These are phyloP conservation scores for Blastosporella zonata DNA, from an alignment of 1,284 basidiomycete species.

Conservation along the genomic window DNA sequence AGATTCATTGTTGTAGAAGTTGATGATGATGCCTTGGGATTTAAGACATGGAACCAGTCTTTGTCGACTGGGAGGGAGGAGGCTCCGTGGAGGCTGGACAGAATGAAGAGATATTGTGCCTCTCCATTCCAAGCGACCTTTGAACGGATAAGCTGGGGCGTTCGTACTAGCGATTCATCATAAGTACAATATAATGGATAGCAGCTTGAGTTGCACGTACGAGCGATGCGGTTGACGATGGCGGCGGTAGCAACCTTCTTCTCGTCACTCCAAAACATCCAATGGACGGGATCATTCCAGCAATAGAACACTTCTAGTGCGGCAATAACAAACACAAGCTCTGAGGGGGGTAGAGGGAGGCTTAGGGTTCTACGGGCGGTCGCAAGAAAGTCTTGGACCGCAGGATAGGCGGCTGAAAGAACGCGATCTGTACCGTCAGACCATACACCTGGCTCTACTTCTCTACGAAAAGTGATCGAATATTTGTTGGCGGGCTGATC, in stretches of 20 bases:
- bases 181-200: conserved; percentile 8
- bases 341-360: conserved; percentile 33
- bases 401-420: conserved; percentile 33
- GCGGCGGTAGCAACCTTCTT: conserved; percentile 34
- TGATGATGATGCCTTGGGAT: conserved; percentile 28
- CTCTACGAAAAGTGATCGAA: conserved; percentile 22
- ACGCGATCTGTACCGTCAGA: conserved; percentile 30
- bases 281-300: conserved; percentile 39
- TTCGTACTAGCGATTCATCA: conserved; percentile 26
- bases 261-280: conserved; percentile 45
- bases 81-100: conserved; percentile 33
- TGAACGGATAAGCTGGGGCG: conserved; percentile 34
- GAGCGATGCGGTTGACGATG: conserved; percentile 37
- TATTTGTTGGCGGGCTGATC: conserved; percentile 21
- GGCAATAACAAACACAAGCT: conserved; percentile 40
- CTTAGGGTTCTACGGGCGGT: conserved; percentile 30
- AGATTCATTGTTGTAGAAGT: conserved; percentile 30
- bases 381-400: conserved; percentile 35
- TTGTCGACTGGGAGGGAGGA: conserved; percentile 27
- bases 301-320: conserved; percentile 42
- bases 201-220: conserved; percentile 29
- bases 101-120: conserved; percentile 34
- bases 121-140: conserved; percentile 39
- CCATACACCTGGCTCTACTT: conserved; percentile 36
- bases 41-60: conserved; percentile 32